A percentile compares a stretch with the other conserved stretches of the same genome.
phyloP scores from a whole-genome alignment of 192 early-diverging fungal species.

The Linderina pennispora region DNA sequence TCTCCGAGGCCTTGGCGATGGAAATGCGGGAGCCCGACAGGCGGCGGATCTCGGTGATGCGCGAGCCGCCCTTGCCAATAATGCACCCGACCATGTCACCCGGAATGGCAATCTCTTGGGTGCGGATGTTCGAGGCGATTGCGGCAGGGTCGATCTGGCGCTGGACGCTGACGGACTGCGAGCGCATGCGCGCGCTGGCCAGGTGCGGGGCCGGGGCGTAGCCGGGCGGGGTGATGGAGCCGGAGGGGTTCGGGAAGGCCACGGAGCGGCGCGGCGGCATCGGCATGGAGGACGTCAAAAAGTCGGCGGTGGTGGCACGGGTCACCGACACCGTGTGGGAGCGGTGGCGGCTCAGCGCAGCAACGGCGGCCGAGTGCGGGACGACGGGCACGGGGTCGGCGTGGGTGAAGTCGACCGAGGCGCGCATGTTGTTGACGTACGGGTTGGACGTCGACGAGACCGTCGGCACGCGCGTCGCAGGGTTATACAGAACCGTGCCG shows the following conservation, averaged over 20 bases:
- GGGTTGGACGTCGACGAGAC: slow-evolving; percentile 45
- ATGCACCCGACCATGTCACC: slow-evolving; percentile 96
- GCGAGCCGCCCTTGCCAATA: slow-evolving; percentile 88
- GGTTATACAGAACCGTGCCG: slow-evolving; percentile 83
- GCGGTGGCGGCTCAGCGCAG: slow-evolving; percentile 43
- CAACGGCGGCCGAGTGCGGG: slow-evolving; percentile 18
- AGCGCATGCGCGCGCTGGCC: slow-evolving; percentile 37
- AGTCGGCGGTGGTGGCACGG: slow-evolving; percentile 20
- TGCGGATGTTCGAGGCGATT: slow-evolving; percentile 55
- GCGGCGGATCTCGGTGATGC: slow-evolving; percentile 75
- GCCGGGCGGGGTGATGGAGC: slow-evolving; percentile 24
- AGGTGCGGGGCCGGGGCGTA: slow-evolving; percentile 8
- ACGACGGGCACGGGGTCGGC: slow-evolving; percentile 13
- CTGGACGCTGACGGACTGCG: slow-evolving; percentile 46
- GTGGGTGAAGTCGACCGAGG: slow-evolving; percentile 36
- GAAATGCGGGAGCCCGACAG: slow-evolving; percentile 80
- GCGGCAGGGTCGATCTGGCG: slow-evolving; percentile 34
- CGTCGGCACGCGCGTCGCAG: slow-evolving; percentile 50
- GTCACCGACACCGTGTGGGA: slow-evolving; percentile 47
- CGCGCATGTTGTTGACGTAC: slow-evolving; percentile 45
- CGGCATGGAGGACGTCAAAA: slow-evolving; percentile 40
- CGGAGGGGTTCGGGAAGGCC: slow-evolving; percentile 19
- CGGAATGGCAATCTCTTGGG: slow-evolving; percentile 87
- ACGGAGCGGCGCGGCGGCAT: slow-evolving; percentile 32
- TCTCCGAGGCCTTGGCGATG: slow-evolving; percentile 78